Evolutionary conservation across 108 stramenopile species (phyloP).

Genomic region (Nitzschia sp.): DNA sequence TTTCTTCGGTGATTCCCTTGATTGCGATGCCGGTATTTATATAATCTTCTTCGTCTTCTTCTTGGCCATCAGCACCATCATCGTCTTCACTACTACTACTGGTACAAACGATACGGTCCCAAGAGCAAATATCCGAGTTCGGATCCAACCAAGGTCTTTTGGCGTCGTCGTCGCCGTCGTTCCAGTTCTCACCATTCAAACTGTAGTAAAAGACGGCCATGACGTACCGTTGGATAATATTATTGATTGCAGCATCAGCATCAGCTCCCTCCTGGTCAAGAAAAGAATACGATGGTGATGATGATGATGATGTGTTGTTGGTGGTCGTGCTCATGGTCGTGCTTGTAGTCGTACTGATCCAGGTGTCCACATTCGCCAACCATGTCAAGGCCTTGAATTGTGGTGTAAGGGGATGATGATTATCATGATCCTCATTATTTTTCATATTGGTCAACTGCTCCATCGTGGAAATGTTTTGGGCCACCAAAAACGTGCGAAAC

Average conservation of each 20-base stretch:
- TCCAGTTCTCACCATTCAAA: background rate
- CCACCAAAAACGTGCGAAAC: background rate
- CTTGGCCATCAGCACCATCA: no score
- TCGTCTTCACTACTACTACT: no score
- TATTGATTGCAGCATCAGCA: no score
- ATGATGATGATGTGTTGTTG: no score
- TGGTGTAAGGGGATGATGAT: background rate
- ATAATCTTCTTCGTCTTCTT: no score
- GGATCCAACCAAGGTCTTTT: slow-evolving; percentile 1
- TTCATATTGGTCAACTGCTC: background rate
- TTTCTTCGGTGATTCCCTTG: background rate
- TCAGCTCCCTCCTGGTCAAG: no score
- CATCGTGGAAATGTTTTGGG: background rate
- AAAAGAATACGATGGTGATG: no score
- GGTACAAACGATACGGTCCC: background rate
- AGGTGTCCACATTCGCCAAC: background rate
- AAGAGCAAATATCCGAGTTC: background rate
- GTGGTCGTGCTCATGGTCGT: background rate
- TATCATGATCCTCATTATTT: no score
- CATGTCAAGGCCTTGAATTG: slow-evolving; percentile 6
- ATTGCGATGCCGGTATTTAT: no score
- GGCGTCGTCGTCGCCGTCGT: no score
- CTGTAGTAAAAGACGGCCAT: slow-evolving; percentile 16
- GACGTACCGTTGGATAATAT: background rate
- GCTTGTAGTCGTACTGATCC: no score